Percentiles rank a stretch among this genome's conserved stretches.
Evolutionary conservation across 2,329 filamentous ascomycete genomes (phyloP).

Genomic region (Stachybotrys echinatus): DNA sequence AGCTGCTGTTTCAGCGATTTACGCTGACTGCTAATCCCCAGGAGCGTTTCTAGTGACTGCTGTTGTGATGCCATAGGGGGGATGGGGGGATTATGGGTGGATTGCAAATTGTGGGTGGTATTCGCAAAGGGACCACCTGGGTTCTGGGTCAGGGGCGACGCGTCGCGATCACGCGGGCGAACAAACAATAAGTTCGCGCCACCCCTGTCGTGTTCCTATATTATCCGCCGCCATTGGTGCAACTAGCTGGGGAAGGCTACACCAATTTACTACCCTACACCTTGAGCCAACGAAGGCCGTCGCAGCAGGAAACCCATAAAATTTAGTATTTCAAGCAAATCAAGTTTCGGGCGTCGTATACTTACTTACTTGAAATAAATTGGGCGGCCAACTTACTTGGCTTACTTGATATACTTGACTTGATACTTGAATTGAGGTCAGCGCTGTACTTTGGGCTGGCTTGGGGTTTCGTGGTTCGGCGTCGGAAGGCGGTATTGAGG

Average conservation of each 20-base stretch:
- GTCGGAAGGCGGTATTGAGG: constrained; percentile 12
- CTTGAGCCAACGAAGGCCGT: not conserved
- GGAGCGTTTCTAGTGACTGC: not conserved
- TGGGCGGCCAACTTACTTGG: not conserved
- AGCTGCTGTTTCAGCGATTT: constrained; percentile 1
- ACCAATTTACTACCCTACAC: constrained; percentile 1
- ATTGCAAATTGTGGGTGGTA: not conserved
- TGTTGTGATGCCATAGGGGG: not conserved
- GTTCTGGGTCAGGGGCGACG: not conserved
- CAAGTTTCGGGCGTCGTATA: not conserved
- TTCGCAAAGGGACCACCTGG: not conserved
- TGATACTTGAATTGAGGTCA: not conserved
- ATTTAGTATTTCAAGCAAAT: constrained; percentile 1
- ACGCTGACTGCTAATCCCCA: not conserved
- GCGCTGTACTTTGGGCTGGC: no score
- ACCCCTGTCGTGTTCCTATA: not conserved
- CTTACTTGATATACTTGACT: not conserved
- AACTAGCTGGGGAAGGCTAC: not conserved
- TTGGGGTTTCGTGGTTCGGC: constrained; percentile 6
- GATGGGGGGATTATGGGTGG: not conserved
- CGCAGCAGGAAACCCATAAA: not conserved
- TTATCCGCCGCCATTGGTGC: not conserved
- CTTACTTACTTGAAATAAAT: not conserved
- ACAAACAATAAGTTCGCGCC: not conserved
- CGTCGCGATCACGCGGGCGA: not conserved